Evolutionary conservation across 441 rosid genomes (phyloP), one percentile per base, ranked within the genome.

Genomic region (Lepidium campestre): DNA sequence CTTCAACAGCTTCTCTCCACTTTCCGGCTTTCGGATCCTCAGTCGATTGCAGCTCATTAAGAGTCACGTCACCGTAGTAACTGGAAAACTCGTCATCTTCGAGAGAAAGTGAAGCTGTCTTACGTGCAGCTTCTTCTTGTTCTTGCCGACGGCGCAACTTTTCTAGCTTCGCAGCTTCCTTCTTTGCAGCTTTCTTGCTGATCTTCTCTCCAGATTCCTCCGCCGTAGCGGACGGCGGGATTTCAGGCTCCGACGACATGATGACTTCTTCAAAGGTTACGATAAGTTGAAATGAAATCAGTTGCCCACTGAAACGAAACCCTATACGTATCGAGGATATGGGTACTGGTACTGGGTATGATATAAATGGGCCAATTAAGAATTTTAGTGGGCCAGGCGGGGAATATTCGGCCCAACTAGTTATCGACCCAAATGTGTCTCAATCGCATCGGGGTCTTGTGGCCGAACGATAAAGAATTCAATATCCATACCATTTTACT

Each of bases 111-210:
- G 81, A 80, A 3, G 85, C 58, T 0, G 89, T 60, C n/a, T 80
- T 61, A 9, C 81, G 61, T 3, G 78, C 46, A 6, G 82, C 67
- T 45, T 54, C 70, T 3, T 78, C 79, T 3, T 75, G 84, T 44
- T 85, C 93, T 71, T 80, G 84, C 31, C 83, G 85, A 70, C 92
- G 96, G 6, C 93, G 94, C 10, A 80, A 37, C 80, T 90, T 93
- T 75, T 88, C 97, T 45, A 65, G 83, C 80, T 86, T 93, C 53
- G 88, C 90, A 0, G 95, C 96, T 76, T 85, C 95, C 71, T 92
- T 92, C 79, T 90, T 92, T 7, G 97, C 86, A 1, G 92, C 93
- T 60, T 90, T 90, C 74, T 88, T 90, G 81, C 95, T 89, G 18
- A 17, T 35, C 19, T 78, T 29, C 57, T 78, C 74, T 23, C 77